phyloP scores from a whole-genome alignment of 768 basidiomycete species.

The Tricholoma sp. region DNA sequence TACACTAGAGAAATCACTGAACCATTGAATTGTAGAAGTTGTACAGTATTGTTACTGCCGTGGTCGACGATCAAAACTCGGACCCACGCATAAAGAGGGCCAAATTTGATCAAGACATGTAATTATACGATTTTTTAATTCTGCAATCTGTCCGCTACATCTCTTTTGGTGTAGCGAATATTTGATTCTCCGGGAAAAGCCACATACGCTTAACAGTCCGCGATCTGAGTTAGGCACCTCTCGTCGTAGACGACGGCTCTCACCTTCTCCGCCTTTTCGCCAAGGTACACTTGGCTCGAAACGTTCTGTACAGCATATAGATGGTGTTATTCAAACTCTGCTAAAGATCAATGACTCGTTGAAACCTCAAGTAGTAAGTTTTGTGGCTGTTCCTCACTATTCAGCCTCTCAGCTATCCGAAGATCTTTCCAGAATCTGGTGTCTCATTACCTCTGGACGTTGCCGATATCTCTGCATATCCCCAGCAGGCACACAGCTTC shows the following conservation, averaged over 20 bases:
- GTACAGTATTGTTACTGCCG: not conserved
- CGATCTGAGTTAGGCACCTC: not conserved
- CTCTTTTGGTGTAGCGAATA: not conserved
- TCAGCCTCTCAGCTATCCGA: not conserved
- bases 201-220: not conserved
- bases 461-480: not conserved
- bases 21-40: not conserved
- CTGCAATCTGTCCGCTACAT: not conserved
- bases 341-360: not conserved
- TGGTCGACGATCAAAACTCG: not conserved
- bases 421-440: not conserved
- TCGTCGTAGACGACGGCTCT: not conserved
- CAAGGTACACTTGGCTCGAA: not conserved
- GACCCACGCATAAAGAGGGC: not conserved
- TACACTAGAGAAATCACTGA: not conserved
- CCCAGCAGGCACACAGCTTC: too few species aligned
- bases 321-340: constrained; percentile 3
- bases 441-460: not conserved
- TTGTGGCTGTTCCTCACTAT: not conserved
- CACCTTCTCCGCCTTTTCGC: not conserved
- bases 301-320: not conserved
- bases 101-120: constrained; percentile 3
- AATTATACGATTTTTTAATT: not conserved
- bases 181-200: not conserved
- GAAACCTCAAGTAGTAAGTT: not conserved